phyloP scores from a whole-genome alignment of 495 filamentous ascomycete species.

The Stereocaulon alpinum region DNA sequence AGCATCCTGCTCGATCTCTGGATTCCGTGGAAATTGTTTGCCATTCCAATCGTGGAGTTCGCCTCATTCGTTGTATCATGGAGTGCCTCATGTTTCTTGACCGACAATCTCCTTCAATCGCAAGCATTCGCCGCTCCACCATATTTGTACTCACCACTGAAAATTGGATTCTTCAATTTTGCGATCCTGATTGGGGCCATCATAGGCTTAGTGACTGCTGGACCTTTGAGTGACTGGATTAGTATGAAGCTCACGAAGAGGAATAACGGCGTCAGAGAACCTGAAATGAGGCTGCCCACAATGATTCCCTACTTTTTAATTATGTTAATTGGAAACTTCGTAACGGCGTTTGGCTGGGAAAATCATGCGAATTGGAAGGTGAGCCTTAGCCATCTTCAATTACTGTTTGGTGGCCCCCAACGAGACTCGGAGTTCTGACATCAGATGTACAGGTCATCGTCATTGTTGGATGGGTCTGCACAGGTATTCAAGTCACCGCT shows the following conservation, averaged over 20 bases:
- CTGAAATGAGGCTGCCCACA: constrained; percentile 56
- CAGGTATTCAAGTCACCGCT: constrained; percentile 48
- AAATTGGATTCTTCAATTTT: constrained; percentile 43
- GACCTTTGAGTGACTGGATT: constrained; percentile 49
- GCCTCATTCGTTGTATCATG: constrained; percentile 50
- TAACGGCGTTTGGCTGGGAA: constrained; percentile 52
- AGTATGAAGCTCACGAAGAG: constrained; percentile 44
- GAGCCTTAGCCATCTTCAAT: background rate
- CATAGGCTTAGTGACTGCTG: constrained; percentile 47
- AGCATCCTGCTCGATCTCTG: constrained; percentile 32
- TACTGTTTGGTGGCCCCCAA: background rate
- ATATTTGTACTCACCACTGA: constrained; percentile 42
- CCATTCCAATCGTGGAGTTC: constrained; percentile 55
- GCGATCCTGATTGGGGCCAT: constrained; percentile 38
- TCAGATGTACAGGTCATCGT: constrained; percentile 29
- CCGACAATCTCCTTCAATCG: constrained; percentile 53
- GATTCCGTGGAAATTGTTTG: constrained; percentile 47
- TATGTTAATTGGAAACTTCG: constrained; percentile 48
- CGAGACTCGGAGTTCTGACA: background rate
- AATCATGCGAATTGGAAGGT: constrained; percentile 46
- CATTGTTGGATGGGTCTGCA: constrained; percentile 42
- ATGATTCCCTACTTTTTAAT: constrained; percentile 51
- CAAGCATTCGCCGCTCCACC: constrained; percentile 52
- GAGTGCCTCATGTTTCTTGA: constrained; percentile 49
- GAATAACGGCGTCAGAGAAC: constrained; percentile 56